These are phyloP conservation scores for Phoenix roebelenii DNA, from an alignment of 176 grass and related monocot species.

Conservation along the genomic window DNA sequence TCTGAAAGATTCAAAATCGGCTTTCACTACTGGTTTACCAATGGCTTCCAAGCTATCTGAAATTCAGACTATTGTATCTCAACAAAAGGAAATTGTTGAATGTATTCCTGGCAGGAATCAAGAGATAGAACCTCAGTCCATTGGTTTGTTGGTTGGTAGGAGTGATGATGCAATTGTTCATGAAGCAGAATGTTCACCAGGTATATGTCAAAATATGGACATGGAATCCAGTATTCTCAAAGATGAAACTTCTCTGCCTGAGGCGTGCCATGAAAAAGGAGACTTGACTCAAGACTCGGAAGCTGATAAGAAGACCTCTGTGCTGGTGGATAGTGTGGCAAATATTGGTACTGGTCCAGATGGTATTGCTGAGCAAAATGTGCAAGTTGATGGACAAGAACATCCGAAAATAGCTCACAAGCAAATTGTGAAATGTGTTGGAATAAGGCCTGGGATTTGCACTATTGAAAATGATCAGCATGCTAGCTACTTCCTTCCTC, in stretches of 20 bases:
- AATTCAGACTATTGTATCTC: too few species aligned
- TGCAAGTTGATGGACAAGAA: not conserved
- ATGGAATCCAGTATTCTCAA: too few species aligned
- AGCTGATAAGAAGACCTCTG: not conserved
- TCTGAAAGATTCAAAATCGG: too few species aligned
- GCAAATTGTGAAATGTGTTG: not conserved
- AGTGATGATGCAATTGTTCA: not conserved
- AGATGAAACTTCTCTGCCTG: too few species aligned
- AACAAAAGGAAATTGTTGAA: too few species aligned
- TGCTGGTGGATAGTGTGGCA: not conserved
- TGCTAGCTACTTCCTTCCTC: slow-evolving; percentile 46
- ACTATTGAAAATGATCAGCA: slow-evolving; percentile 3
- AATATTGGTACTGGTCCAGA: not conserved
- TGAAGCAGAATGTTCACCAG: too few species aligned
- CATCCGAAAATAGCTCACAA: not conserved
- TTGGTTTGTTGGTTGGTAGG: not conserved
- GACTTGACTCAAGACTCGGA: not conserved
- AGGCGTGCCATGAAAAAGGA: too few species aligned
- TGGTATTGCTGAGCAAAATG: not conserved
- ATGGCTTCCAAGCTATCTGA: too few species aligned
- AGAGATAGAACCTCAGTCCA: too few species aligned
- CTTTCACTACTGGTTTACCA: too few species aligned
- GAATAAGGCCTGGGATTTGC: not conserved
- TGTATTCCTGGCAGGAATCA: too few species aligned
- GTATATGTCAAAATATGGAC: too few species aligned